Evolutionary conservation across 345 rosid species (phyloP), one percentile per base, ranked within the genome.

Genomic region (Populus simonii): DNA sequence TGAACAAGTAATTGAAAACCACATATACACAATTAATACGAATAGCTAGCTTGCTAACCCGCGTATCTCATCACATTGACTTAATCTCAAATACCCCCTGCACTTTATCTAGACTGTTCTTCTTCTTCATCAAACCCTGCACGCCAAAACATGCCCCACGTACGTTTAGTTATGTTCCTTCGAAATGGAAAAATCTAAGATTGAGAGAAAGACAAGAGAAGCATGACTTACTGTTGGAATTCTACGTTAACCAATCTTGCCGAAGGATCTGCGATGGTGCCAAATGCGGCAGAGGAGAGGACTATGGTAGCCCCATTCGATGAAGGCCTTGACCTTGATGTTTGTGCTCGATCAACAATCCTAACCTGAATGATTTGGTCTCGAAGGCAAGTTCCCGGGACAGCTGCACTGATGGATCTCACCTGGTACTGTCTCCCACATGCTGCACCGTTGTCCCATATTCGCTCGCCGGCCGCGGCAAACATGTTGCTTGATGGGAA

Each of bases 361-460:
- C 18, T 81, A 0, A 91, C 68, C 65, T 79, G 85, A 74, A 91
- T 83, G 22, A 74, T 81, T 66, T 62, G 51, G 2, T n/a, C 79
- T 0, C 84, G 83, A 4, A 29, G 38, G 78, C 95, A 91, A 15
- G 85, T 72, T 17, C 81, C 20, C 0, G 70, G 83, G 5, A 39
- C 78, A 3, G 71, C 71, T 2, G 88, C 89, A 6, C 90, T 91
- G n/a, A 89, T 83, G 84, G 93, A 91, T 10, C 90, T 69, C 11
- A 91, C 88, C 78, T 74, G 17, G 67, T 91, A 91, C 29, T 75
- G 84, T 75, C 91, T 77, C 68, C 93, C 92, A 4, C 94, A 91
- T 3, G 89, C 75, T 0, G 92, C 91, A 0, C 95, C 95, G 8
- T 87, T 88, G 79, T 89, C 92, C 95, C 93, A 91, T 73, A 91